Evolutionary conservation across 257 asterid genomes (phyloP).

Genomic region (Solanum pinnatisectum): DNA sequence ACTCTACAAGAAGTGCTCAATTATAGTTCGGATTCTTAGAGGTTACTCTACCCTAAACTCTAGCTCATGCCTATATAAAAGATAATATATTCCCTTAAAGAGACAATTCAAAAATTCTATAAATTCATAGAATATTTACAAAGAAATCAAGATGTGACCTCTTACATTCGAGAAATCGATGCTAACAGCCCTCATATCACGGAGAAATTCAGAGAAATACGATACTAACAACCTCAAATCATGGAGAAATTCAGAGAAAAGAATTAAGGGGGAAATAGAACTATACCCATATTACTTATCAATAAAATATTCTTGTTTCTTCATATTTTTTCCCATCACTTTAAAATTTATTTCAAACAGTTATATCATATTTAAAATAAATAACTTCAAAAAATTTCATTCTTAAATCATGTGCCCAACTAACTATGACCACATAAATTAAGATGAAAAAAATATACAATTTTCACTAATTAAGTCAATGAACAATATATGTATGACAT

Average conservation of each 20-base stretch:
- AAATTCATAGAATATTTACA: background rate
- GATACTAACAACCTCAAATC: too few relatives aligned
- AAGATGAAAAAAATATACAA: background rate
- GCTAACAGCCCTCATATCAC: background rate
- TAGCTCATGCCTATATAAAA: too few relatives aligned
- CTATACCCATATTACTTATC: background rate
- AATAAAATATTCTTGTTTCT: background rate
- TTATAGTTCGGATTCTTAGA: too few relatives aligned
- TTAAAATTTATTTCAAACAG: background rate
- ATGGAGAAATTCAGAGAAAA: too few relatives aligned
- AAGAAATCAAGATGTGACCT: background rate
- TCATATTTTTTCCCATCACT: background rate
- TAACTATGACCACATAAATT: background rate
- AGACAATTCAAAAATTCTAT: background rate
- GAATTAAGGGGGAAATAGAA: background rate
- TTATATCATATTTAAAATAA: background rate
- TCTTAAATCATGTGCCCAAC: background rate
- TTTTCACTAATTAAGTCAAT: background rate
- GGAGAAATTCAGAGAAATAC: too few relatives aligned
- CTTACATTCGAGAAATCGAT: background rate
- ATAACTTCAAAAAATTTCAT: background rate
- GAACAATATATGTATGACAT: background rate
- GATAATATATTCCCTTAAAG: background rate
- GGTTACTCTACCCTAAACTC: too few relatives aligned
- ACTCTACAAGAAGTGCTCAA: too few relatives aligned